Percentiles rank a stretch among this genome's conserved stretches.
These are phyloP conservation scores for Suillus luteus DNA, from an alignment of 768 basidiomycete genomes.

Conservation along the genomic window DNA sequence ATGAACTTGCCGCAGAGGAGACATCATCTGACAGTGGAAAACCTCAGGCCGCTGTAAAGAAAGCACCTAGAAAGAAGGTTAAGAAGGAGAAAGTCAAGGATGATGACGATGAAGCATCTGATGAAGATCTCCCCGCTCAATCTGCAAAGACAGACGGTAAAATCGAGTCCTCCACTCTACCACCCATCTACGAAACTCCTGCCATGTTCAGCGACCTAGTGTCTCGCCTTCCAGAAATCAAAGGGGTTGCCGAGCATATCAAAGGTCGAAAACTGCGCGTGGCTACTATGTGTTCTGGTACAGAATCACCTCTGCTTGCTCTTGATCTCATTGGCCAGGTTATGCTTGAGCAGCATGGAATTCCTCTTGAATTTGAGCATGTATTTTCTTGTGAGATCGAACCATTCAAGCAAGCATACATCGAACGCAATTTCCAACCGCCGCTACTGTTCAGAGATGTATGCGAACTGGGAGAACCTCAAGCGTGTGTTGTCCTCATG, in stretches of 20 bases:
- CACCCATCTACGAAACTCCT: slow-evolving; percentile 73
- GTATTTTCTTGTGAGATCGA: slow-evolving; percentile 98
- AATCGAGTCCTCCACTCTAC: slow-evolving; percentile 62
- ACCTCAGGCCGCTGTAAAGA: slow-evolving; percentile 28
- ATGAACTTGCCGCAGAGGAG: slow-evolving; percentile 15
- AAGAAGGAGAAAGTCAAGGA: slow-evolving; percentile 36
- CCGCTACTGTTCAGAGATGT: slow-evolving; percentile 93
- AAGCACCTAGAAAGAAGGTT: slow-evolving; percentile 36
- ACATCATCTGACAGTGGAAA: slow-evolving; percentile 21
- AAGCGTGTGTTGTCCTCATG: slow-evolving; percentile 59
- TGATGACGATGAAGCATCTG: slow-evolving; percentile 35
- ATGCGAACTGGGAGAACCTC: slow-evolving; percentile 76
- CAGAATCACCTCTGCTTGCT: slow-evolving; percentile 91
- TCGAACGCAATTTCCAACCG: slow-evolving; percentile 93
- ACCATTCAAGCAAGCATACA: slow-evolving; percentile 97
- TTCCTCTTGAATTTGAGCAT: slow-evolving; percentile 78
- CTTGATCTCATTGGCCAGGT: slow-evolving; percentile 81
- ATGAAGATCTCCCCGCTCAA: slow-evolving; percentile 35
- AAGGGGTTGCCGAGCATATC: slow-evolving; percentile 63
- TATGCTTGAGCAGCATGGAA: slow-evolving; percentile 64
- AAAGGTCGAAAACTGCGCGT: slow-evolving; percentile 85
- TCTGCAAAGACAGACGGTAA: slow-evolving; percentile 40
- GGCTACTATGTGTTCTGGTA: slow-evolving; percentile 97
- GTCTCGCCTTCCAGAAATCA: slow-evolving; percentile 62
- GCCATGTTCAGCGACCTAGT: slow-evolving; percentile 80